phyloP scores from a whole-genome alignment of 1,139 yeast genomes.

The Yamadazyma mexicana region DNA sequence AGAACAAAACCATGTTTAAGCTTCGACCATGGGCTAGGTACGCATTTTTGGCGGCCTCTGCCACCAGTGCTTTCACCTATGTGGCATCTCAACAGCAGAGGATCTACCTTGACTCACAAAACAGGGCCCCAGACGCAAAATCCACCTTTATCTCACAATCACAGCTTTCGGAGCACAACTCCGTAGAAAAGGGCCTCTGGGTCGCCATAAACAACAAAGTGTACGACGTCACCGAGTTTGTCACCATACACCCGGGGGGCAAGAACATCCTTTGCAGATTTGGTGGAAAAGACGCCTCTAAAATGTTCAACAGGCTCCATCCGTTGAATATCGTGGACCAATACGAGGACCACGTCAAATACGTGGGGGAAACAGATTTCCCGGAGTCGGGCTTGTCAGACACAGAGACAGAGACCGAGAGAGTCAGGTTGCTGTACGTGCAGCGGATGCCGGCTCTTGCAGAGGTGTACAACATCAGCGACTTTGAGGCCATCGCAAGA shows the following conservation, averaged over 20 bases:
- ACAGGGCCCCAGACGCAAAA: neutral
- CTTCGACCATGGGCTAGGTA: neutral
- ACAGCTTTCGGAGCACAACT: conserved; percentile 7
- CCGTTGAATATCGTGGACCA: conserved; percentile 7
- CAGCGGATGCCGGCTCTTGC: conserved; percentile 6
- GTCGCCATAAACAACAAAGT: conserved; percentile 28
- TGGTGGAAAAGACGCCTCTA: conserved; percentile 30
- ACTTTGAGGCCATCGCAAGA: conserved; percentile 55
- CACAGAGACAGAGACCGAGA: neutral
- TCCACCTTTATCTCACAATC: conserved; percentile 1
- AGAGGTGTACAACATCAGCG: conserved; percentile 47
- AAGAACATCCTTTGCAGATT: conserved; percentile 22
- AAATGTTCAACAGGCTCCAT: conserved; percentile 18
- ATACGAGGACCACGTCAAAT: conserved; percentile 3
- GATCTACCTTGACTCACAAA: neutral
- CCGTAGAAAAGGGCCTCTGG: conserved; percentile 17
- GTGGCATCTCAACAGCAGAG: neutral
- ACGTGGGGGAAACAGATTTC: conserved; percentile 4
- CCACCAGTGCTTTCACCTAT: too few relatives aligned
- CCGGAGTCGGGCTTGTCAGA: neutral
- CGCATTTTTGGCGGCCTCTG: neutral
- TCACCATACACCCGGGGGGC: conserved; percentile 29
- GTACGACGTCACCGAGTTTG: conserved; percentile 28
- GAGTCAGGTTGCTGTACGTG: neutral
- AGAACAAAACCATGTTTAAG: too few relatives aligned